Evolutionary conservation across 768 basidiomycete genomes (phyloP).

Genomic region (Pleurotus eryngii): DNA sequence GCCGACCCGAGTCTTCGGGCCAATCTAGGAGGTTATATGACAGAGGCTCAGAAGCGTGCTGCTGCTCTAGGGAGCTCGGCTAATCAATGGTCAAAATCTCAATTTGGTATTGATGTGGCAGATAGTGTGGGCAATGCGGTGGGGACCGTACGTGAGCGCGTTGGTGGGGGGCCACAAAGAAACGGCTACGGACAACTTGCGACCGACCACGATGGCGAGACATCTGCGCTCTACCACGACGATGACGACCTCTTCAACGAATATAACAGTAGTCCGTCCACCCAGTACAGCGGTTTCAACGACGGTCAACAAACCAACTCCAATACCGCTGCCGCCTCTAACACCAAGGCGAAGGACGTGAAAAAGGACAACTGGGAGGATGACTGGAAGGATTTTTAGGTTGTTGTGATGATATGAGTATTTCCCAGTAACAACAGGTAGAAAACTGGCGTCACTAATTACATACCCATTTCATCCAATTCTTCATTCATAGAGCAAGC

Average conservation of each 20-base stretch:
- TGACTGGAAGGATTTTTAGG: slow-evolving; percentile 81
- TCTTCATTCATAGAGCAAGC: background rate
- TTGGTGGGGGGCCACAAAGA: slow-evolving; percentile 53
- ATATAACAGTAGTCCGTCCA: slow-evolving; percentile 30
- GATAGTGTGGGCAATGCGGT: slow-evolving; percentile 72
- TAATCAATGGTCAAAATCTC: slow-evolving; percentile 74
- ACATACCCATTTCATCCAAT: background rate
- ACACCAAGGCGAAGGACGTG: slow-evolving; percentile 23
- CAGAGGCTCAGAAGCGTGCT: slow-evolving; percentile 65
- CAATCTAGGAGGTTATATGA: slow-evolving; percentile 68
- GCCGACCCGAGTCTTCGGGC: slow-evolving; percentile 79
- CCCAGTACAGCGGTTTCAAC: slow-evolving; percentile 13
- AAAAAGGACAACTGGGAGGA: slow-evolving; percentile 66
- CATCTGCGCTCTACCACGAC: slow-evolving; percentile 60
- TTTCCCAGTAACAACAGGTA: background rate
- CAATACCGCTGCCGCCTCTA: slow-evolving; percentile 21
- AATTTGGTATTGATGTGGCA: slow-evolving; percentile 84
- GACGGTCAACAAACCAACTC: slow-evolving; percentile 10
- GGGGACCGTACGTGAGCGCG: slow-evolving; percentile 54
- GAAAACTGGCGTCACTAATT: background rate
- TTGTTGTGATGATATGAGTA: slow-evolving; percentile 13
- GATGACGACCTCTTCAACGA: slow-evolving; percentile 66
- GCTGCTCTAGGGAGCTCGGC: slow-evolving; percentile 58
- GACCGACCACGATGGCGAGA: slow-evolving; percentile 47
- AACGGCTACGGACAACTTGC: slow-evolving; percentile 49